Evolutionary conservation across 306 rosid species (phyloP), one percentile per base, ranked within the genome.

Genomic region (Carpinus viminea): DNA sequence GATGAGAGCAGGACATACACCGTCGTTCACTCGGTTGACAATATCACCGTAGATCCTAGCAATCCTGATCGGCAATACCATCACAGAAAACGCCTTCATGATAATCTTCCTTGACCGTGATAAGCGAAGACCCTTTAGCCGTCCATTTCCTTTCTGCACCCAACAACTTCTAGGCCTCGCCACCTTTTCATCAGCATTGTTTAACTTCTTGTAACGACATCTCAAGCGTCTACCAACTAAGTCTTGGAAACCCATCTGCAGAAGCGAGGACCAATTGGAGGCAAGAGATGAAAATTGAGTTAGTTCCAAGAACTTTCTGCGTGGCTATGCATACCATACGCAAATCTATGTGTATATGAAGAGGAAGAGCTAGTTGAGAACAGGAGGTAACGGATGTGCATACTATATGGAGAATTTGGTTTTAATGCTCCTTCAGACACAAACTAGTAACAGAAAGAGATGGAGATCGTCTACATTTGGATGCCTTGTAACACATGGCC

Each of bases 131-230:
- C 97, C 92, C 72, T 83, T 83, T 8, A 78, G 72, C 80, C 87
- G 53, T 20, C 93, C 91, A 78, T 83, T 90, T 83, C 88, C 36
- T 68, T 74, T 83, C 85, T 90, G 90, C 76, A 84, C 86, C 94
- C 90, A 88, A 8, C 78, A 59, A 78, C 85, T 85, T 82, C 87
- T 83, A 6, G 80, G 80, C 76, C 84, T 88, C 21, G 53, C 51
- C 61, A 71, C 21, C 85, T 82, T 88, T 41, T 85, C 78, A 82
- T 55, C 83, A 1, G 65, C 54, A 79, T 78, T 66, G 59, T 78
- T 77, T 41, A 92, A 84, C 83, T 76, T 92, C 68, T 82, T 85
- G 69, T 92, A 92, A 2, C 86, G 88, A 74, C 61, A 72, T 74
- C 85, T 82, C 83, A 74, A 48, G 76, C 85, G 81, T 54, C 87